phyloP scores from a whole-genome alignment of 164 flowering plant genomes.

The Taxillus chinensis region DNA sequence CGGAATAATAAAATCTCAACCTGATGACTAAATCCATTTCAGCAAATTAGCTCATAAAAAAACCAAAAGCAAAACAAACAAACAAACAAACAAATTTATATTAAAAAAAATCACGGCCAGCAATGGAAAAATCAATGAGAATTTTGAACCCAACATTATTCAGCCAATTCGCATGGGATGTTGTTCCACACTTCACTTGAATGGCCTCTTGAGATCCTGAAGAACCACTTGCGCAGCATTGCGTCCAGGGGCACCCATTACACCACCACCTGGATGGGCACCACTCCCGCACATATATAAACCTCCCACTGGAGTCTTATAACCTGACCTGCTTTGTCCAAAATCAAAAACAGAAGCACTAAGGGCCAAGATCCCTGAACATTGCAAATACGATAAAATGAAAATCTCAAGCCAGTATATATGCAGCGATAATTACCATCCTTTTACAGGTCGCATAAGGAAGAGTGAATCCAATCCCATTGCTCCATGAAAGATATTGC shows the following conservation, averaged over 20 bases:
- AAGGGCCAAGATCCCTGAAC: not conserved
- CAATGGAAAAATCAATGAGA: too few relatives aligned
- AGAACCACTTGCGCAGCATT: conserved; percentile 80
- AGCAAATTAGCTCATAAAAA: too few relatives aligned
- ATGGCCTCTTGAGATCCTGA: conserved; percentile 41
- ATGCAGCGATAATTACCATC: conserved; percentile 54
- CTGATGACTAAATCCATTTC: too few relatives aligned
- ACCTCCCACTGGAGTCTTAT: conserved; percentile 69
- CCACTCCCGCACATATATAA: conserved; percentile 92
- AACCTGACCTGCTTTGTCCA: conserved; percentile 52
- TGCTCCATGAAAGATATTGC: conserved; percentile 97
- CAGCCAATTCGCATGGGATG: not conserved
- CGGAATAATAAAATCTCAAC: too few relatives aligned
- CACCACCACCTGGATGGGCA: conserved; percentile 95
- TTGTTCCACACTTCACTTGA: not conserved
- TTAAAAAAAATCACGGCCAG: too few relatives aligned
- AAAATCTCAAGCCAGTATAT: not conserved
- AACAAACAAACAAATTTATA: too few relatives aligned
- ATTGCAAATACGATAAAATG: not conserved
- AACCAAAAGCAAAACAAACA: too few relatives aligned
- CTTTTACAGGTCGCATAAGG: conserved; percentile 93
- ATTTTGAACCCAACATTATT: too few relatives aligned
- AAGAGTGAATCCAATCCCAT: conserved; percentile 92
- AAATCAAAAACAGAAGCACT: not conserved
- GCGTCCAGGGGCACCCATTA: conserved; percentile 96